These are phyloP conservation scores for Candida xiaguanensis DNA, from an alignment of 805 yeast species.

Conservation along the genomic window DNA sequence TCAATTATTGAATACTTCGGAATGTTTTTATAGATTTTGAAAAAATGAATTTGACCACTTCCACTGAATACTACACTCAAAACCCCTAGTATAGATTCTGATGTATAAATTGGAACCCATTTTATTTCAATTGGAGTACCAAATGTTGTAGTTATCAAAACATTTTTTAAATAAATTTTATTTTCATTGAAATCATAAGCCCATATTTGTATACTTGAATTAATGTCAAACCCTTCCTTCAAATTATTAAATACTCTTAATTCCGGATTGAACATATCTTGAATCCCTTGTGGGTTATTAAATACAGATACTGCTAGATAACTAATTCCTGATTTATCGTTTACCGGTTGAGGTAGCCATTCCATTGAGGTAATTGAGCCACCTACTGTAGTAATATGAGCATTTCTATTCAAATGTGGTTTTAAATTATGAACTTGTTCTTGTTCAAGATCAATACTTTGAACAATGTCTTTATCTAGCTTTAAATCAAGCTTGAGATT, in stretches of 20 bases:
- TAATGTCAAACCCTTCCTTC: slow-evolving; percentile 11
- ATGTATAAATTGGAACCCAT: slow-evolving; percentile 36
- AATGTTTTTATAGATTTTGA: slow-evolving; percentile 32
- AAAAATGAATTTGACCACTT: slow-evolving; percentile 48
- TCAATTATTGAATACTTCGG: slow-evolving; percentile 15
- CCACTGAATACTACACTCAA: slow-evolving; percentile 55
- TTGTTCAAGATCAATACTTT: slow-evolving; percentile 1
- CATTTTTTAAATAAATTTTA: slow-evolving; percentile 22
- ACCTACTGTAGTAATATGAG: slow-evolving; percentile 41
- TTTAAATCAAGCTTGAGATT: background rate
- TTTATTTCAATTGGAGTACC: slow-evolving; percentile 43
- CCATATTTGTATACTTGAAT: slow-evolving; percentile 46
- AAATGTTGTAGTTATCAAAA: slow-evolving; percentile 30
- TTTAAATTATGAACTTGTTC: slow-evolving; percentile 3
- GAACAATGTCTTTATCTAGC: background rate
- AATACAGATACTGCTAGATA: slow-evolving; percentile 52
- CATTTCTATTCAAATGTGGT: slow-evolving; percentile 4
- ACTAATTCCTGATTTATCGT: slow-evolving; percentile 18
- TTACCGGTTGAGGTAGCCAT: slow-evolving; percentile 42
- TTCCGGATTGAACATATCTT: slow-evolving; percentile 22
- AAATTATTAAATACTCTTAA: slow-evolving; percentile 26
- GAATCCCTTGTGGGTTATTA: slow-evolving; percentile 22
- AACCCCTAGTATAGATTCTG: slow-evolving; percentile 30
- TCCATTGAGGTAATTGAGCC: slow-evolving; percentile 49
- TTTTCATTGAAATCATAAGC: slow-evolving; percentile 25